Conservation (phyloP, 352 stramenopile species). For the Blastocystis sp. region DNA sequence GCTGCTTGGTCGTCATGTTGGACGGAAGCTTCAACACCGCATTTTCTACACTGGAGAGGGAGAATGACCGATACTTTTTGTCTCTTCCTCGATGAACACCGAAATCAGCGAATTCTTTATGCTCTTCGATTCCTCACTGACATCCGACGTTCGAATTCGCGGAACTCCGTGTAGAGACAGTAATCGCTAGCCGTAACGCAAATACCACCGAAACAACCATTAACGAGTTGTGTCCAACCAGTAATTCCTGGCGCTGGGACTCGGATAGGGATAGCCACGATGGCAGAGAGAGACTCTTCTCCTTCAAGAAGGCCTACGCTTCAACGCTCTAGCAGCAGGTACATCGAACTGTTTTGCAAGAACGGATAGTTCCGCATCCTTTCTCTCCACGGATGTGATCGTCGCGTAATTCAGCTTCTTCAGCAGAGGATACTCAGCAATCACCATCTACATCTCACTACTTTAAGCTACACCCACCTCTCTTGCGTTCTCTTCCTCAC, state of each 20-base stretch:
- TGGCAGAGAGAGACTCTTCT: not conserved
- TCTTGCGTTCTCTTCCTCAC: not conserved
- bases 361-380: not conserved
- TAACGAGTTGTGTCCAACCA: not conserved
- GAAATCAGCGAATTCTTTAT: not conserved
- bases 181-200: conserved; percentile 12
- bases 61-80: no score
- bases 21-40: conserved; percentile 33
- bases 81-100: not conserved
- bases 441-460: not conserved
- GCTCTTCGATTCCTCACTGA: not conserved
- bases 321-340: not conserved
- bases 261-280: not conserved
- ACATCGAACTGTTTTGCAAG: not conserved
- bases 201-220: not conserved
- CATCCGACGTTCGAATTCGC: not conserved
- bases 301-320: not conserved
- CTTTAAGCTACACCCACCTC: not conserved
- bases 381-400: not conserved
- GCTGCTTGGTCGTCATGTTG: not conserved
- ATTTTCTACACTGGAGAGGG: not conserved
- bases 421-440: not conserved
- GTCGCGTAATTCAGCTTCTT: conserved; percentile 12
- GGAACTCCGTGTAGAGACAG: conserved; percentile 4
- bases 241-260: not conserved